Percentiles rank a stretch among this genome's conserved stretches.
phyloP scores from a whole-genome alignment of 2,329 filamentous ascomycete species.

The Aspergillus pseudonomiae region DNA sequence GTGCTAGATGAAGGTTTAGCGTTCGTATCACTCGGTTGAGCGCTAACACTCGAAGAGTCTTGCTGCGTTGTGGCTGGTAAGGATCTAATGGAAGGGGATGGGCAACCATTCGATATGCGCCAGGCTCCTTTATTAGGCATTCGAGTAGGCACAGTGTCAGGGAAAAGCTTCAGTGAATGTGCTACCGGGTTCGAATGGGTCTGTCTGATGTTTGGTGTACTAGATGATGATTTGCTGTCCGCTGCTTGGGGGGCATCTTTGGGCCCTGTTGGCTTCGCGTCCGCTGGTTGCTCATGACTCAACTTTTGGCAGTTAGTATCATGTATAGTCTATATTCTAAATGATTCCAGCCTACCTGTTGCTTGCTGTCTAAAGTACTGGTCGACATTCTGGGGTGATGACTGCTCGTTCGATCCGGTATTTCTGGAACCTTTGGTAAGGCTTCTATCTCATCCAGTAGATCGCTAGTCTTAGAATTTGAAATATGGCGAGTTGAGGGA shows the following conservation, averaged over 20 bases:
- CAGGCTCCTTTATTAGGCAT: constrained; percentile 32
- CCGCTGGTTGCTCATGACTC: background rate
- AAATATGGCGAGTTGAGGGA: background rate
- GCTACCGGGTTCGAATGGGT: constrained; percentile 16
- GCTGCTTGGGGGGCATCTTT: constrained; percentile 6
- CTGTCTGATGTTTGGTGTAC: constrained; percentile 16
- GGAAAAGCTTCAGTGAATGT: constrained; percentile 36
- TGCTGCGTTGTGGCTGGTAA: constrained; percentile 2
- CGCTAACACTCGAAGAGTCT: background rate
- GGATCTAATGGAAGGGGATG: constrained; percentile 14
- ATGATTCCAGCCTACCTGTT: constrained; percentile 8
- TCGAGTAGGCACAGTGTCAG: constrained; percentile 36
- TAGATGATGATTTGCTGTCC: constrained; percentile 10
- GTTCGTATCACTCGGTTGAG: background rate
- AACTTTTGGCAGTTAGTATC: constrained; percentile 14
- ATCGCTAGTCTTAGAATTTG: background rate
- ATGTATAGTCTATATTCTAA: background rate
- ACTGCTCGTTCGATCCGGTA: background rate
- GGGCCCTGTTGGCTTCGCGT: background rate
- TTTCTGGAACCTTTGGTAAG: background rate
- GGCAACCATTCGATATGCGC: constrained; percentile 25
- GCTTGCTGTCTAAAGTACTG: background rate
- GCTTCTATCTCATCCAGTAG: background rate
- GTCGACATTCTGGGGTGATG: background rate
- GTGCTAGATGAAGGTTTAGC: constrained; percentile 1